Evolutionary conservation across 2,329 filamentous ascomycete species (phyloP).

Genomic region (Trichoderma arundinaceum): DNA sequence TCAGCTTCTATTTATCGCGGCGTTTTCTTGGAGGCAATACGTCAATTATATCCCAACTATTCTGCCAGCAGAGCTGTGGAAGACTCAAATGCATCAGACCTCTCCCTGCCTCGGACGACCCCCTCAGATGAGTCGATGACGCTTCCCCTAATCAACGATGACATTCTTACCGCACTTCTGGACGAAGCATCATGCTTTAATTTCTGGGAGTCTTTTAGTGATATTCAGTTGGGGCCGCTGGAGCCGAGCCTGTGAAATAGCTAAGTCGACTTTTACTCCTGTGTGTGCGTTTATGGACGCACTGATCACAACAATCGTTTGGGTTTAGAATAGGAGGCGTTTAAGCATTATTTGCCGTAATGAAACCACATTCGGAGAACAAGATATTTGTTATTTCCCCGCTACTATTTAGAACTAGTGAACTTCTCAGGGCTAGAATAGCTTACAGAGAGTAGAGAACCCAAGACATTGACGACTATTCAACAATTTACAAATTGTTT

Average conservation of each 20-base stretch:
- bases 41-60: conserved; percentile 3
- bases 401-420: no score
- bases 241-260: not conserved
- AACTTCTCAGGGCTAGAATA: no score
- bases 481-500: no score
- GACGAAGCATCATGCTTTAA: conserved; percentile 16
- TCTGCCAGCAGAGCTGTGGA: not conserved
- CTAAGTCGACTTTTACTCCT: no score
- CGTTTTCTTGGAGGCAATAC: conserved; percentile 15
- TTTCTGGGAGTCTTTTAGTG: conserved; percentile 14
- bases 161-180: conserved; percentile 2
- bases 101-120: not conserved
- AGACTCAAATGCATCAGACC: not conserved
- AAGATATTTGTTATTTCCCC: no score
- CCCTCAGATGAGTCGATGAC: not conserved
- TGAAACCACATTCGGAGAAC: no score
- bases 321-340: no score
- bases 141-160: not conserved
- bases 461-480: no score
- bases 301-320: no score
- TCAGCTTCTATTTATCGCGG: conserved; percentile 10
- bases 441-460: no score
- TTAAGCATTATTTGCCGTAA: no score
- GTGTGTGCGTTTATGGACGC: no score
- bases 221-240: conserved; percentile 9